A percentile compares a stretch with the other conserved stretches of the same genome.
These are phyloP conservation scores for Penicillium sumatraense DNA, from an alignment of 2,329 filamentous ascomycete genomes.

Conservation along the genomic window DNA sequence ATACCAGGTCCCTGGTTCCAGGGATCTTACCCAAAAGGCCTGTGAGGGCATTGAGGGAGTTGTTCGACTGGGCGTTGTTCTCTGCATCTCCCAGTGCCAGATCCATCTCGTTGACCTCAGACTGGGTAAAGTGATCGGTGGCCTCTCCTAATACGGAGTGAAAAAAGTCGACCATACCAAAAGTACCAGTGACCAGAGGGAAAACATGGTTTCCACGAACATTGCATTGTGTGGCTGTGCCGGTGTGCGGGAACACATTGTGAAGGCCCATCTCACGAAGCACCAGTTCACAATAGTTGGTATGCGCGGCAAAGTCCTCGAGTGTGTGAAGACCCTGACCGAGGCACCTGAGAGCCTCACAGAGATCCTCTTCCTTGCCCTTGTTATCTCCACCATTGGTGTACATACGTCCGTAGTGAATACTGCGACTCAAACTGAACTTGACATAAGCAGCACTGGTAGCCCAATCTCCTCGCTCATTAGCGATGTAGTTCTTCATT, in stretches of 20 bases:
- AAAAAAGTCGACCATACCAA: slow-evolving; percentile 82
- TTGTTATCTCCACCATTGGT: slow-evolving; percentile 65
- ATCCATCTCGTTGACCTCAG: slow-evolving; percentile 81
- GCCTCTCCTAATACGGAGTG: slow-evolving; percentile 79
- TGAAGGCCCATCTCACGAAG: slow-evolving; percentile 72
- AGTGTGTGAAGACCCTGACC: slow-evolving; percentile 78
- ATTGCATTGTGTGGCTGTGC: slow-evolving; percentile 67
- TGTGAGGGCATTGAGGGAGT: slow-evolving; percentile 65
- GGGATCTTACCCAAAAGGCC: slow-evolving; percentile 78
- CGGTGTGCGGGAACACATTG: slow-evolving; percentile 75
- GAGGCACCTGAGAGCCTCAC: slow-evolving; percentile 75
- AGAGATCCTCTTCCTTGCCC: slow-evolving; percentile 77
- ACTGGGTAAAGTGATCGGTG: slow-evolving; percentile 82
- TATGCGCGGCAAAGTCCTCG: slow-evolving; percentile 80
- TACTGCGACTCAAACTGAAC: slow-evolving; percentile 72
- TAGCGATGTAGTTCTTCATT: slow-evolving; percentile 99
- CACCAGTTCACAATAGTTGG: slow-evolving; percentile 80
- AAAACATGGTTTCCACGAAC: slow-evolving; percentile 69
- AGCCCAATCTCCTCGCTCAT: slow-evolving; percentile 83
- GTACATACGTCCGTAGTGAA: slow-evolving; percentile 78
- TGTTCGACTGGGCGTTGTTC: slow-evolving; percentile 49
- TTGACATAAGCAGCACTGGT: slow-evolving; percentile 86
- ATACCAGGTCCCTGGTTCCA: slow-evolving; percentile 68
- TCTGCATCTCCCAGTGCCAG: slow-evolving; percentile 72
- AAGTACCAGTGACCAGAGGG: slow-evolving; percentile 72